These are phyloP conservation scores for Chloroidium sp. DNA, from an alignment of 163 green algal species.

Conservation along the genomic window DNA sequence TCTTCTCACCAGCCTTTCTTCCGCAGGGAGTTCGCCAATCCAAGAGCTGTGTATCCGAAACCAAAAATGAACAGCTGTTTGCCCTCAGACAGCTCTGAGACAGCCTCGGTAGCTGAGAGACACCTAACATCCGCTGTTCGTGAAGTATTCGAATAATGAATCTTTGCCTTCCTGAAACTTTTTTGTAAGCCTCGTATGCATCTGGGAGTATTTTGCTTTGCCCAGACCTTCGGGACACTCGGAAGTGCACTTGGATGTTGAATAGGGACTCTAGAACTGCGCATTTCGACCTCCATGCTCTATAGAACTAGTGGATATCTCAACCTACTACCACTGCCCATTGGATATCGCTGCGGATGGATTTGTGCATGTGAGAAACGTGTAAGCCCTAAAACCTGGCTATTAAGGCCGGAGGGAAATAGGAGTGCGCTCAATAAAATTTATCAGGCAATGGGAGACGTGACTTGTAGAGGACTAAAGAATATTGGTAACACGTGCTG, in stretches of 20 bases:
- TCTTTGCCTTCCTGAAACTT: too few species aligned
- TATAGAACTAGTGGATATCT: too few species aligned
- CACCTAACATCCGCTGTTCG: background rate
- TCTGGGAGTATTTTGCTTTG: background rate
- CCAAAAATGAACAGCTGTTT: slow-evolving; percentile 34
- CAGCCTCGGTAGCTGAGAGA: background rate
- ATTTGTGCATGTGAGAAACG: too few species aligned
- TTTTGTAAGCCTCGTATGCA: background rate
- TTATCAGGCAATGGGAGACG: too few species aligned
- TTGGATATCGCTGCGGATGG: too few species aligned
- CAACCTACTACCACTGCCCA: too few species aligned
- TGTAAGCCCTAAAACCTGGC: too few species aligned
- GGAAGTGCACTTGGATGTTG: background rate
- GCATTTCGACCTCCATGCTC: too few species aligned
- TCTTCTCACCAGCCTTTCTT: slow-evolving; percentile 2
- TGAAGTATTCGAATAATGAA: background rate
- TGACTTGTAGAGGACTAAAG: too few species aligned
- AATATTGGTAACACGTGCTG: too few species aligned
- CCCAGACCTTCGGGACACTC: background rate
- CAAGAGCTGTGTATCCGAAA: slow-evolving; percentile 33
- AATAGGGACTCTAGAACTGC: background rate
- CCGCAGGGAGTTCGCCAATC: slow-evolving; percentile 13
- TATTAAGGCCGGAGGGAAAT: too few species aligned
- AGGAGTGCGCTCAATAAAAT: too few species aligned
- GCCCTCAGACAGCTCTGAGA: background rate